Conservation (phyloP, 257 asterid genomes). For the Gentiana dahurica region DNA sequence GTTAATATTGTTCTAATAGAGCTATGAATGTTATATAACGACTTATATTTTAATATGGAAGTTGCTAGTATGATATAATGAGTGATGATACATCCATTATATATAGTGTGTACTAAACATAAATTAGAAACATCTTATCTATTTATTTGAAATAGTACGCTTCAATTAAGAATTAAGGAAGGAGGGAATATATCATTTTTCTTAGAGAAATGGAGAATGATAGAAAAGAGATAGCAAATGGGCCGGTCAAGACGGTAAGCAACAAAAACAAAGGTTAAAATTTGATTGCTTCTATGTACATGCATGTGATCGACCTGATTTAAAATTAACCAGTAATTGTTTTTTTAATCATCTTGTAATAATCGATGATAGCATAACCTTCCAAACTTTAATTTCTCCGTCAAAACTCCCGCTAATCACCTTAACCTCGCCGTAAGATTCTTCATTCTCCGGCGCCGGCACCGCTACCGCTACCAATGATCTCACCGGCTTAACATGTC, state of each 20-base stretch:
- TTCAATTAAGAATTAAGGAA: no score
- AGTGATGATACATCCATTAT: no score
- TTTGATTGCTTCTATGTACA: conserved; percentile 3
- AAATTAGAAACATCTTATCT: no score
- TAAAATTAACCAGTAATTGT: neutral
- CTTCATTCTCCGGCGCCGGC: conserved; percentile 9
- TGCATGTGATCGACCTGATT: neutral
- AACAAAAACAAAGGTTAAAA: conserved; percentile 6
- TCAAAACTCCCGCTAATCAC: conserved; percentile 84
- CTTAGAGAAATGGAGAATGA: no score
- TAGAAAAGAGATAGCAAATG: no score
- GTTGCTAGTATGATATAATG: no score
- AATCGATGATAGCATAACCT: conserved; percentile 26
- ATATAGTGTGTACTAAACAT: no score
- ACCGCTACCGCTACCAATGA: conserved; percentile 32
- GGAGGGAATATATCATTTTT: no score
- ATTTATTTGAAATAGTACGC: no score
- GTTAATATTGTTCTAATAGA: no score
- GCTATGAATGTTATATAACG: no score
- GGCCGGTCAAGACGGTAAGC: neutral
- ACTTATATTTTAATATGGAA: no score
- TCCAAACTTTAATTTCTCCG: conserved; percentile 78
- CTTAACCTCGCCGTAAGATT: conserved; percentile 29
- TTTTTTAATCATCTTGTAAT: conserved; percentile 1
- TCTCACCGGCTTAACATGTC: conserved; percentile 70